Conservation (phyloP, 1,284 basidiomycete genomes). For the Naganishia albida region DNA sequence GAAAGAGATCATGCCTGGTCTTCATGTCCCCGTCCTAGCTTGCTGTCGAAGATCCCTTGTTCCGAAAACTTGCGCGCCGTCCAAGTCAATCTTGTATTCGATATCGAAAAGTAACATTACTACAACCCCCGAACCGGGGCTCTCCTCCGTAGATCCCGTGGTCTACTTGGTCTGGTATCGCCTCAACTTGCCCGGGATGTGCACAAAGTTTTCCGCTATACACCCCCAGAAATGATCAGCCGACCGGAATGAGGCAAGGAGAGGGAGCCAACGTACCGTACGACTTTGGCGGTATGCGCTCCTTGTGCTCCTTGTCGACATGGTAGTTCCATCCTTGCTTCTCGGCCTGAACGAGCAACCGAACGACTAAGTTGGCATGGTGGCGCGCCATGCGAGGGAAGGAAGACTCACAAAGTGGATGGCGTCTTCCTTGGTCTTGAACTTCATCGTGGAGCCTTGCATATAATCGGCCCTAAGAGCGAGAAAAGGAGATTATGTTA, state of each 20-base stretch:
- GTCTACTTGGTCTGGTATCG: conserved; percentile 90
- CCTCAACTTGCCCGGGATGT: conserved; percentile 75
- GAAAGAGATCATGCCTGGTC: no score
- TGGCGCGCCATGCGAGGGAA: background rate
- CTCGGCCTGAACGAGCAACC: conserved; percentile 41
- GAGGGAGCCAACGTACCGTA: conserved; percentile 62
- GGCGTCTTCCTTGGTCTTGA: conserved; percentile 88
- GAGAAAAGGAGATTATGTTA: background rate
- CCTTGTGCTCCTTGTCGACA: conserved; percentile 69
- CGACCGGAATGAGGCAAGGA: background rate
- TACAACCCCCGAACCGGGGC: background rate
- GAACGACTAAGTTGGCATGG: background rate
- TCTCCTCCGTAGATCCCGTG: background rate
- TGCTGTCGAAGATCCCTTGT: no score
- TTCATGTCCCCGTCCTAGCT: no score
- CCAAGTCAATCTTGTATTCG: no score
- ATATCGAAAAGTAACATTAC: no score
- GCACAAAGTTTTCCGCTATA: conserved; percentile 78
- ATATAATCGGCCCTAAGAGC: conserved; percentile 89
- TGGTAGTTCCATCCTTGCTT: conserved; percentile 56
- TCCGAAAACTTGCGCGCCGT: no score
- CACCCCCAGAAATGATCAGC: background rate
- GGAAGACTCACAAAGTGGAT: conserved; percentile 68
- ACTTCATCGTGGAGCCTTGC: conserved; percentile 86
- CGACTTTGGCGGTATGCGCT: conserved; percentile 83